Percentiles rank a stretch among this genome's conserved stretches.
phyloP scores from a whole-genome alignment of 345 rosid genomes.

The Euphorbia pulcherrima region DNA sequence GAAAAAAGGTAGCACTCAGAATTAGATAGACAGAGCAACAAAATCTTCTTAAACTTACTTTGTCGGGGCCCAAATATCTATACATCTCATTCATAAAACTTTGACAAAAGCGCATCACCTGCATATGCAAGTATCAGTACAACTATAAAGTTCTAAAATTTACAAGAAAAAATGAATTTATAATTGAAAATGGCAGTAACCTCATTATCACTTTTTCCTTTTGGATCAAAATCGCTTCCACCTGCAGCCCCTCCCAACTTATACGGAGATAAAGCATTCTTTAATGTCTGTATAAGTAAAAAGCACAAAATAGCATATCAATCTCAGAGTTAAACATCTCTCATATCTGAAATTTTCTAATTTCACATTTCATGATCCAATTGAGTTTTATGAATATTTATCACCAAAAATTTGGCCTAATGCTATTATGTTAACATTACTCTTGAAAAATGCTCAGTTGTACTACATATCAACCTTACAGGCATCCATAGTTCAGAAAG shows the following conservation, averaged over 20 bases:
- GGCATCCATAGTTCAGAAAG: background rate
- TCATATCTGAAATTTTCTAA: background rate
- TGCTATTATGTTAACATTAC: background rate
- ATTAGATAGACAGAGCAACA: conserved; percentile 4
- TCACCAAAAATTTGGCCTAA: background rate
- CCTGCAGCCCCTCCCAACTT: conserved; percentile 99
- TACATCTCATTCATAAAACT: conserved; percentile 95
- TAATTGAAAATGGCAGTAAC: conserved; percentile 36
- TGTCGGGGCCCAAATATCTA: conserved; percentile 87
- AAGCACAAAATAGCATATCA: background rate
- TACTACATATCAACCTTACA: conserved; percentile 10
- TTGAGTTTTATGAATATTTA: background rate
- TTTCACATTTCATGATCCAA: background rate
- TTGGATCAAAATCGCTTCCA: conserved; percentile 98
- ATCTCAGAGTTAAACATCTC: background rate
- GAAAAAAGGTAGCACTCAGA: conserved; percentile 15
- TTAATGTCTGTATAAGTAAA: conserved; percentile 58
- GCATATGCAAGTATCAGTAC: conserved; percentile 37
- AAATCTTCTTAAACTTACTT: conserved; percentile 41
- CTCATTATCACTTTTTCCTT: conserved; percentile 97
- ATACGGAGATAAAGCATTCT: conserved; percentile 89
- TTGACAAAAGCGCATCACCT: conserved; percentile 99
- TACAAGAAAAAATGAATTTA: conserved; percentile 5
- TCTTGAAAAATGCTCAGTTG: background rate
- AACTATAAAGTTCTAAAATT: conserved; percentile 27